Evolutionary conservation across 2,329 filamentous ascomycete genomes (phyloP), one percentile per base, ranked within the genome.

Genomic region (Exophiala lecanii-corni): DNA sequence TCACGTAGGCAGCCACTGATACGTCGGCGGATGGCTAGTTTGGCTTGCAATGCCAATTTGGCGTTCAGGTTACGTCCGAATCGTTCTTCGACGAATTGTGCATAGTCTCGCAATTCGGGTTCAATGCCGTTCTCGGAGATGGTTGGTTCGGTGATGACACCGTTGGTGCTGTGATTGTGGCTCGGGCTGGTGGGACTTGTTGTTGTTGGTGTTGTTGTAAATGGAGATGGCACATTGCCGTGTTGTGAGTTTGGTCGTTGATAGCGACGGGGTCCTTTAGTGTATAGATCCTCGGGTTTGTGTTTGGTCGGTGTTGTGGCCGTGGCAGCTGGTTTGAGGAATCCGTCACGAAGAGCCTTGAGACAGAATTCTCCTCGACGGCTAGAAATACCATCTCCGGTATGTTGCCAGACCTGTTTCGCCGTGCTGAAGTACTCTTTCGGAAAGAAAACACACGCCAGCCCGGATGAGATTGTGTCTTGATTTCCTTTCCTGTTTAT

Each of bases 351-450:
- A 51, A 94, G 78, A 2, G 91, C 74, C 31, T 76, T 72, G 47
- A 89, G 80, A 60, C 86, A 95, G 63, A 94, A 96, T 61, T 96
- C 91, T 23, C 88, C 89, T 30, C 89, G 79, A 37, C 92, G 82
- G 62, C 89, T 96, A 1, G 89, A 96, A 10, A 95, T 75, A 12
- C 92, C 92, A 49, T 95, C 89, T 15, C 92, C 92, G 1, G 86
- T 85, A 63, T 98, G 92, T 63, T 97, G 92, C 92, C 92, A 98
- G 59, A 94, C 96, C 57, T 89, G 79, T 64, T 96, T 97, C n/a
- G 88, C 86, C 46, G 85, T 65, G 3, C 78, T 67, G 56, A 83
- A 89, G 13, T 79, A 67, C 9, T 81, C 76, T 34, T 75, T 70
- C 0, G 82, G 78, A 55, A 84, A 88, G 31, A 97, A 61, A 2